Conservation (phyloP, 257 asterid genomes). For the Euphrasia confusa region DNA sequence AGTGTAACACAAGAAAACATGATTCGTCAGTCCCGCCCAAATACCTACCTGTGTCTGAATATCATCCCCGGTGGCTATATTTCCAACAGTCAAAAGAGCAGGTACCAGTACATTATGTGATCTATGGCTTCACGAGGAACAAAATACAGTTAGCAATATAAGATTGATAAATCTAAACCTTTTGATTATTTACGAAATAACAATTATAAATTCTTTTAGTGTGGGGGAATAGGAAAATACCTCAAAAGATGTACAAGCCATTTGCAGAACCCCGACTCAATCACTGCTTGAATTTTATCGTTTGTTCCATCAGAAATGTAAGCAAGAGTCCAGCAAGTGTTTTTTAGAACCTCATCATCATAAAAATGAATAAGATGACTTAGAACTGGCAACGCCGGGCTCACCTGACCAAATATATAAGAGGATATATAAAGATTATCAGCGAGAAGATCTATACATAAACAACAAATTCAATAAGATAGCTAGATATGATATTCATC, state of each 20-base stretch:
- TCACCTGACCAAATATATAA: slow-evolving; percentile 39
- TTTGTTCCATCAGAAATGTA: slow-evolving; percentile 89
- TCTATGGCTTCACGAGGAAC: slow-evolving; percentile 53
- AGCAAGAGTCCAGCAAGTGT: slow-evolving; percentile 96
- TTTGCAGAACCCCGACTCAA: slow-evolving; percentile 79
- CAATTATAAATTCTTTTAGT: neutral
- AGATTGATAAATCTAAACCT: too few relatives aligned
- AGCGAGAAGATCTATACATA: too few relatives aligned
- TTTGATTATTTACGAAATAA: too few relatives aligned
- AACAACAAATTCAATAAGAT: too few relatives aligned
- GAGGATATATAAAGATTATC: too few relatives aligned
- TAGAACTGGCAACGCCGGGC: slow-evolving; percentile 80
- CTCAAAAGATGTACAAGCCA: slow-evolving; percentile 76
- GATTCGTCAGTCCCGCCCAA: neutral
- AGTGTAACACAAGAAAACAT: neutral
- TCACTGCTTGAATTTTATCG: slow-evolving; percentile 90
- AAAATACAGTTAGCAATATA: neutral
- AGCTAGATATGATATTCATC: too few relatives aligned
- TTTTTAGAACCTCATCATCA: slow-evolving; percentile 87
- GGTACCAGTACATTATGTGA: slow-evolving; percentile 91
- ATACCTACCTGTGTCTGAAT: slow-evolving; percentile 65
- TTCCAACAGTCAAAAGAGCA: slow-evolving; percentile 90
- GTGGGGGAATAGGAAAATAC: slow-evolving; percentile 19
- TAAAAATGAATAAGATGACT: slow-evolving; percentile 63
- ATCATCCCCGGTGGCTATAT: slow-evolving; percentile 92